Evolutionary conservation across 139 green algal species (phyloP).

Genomic region (Volvox reticuliferus): DNA sequence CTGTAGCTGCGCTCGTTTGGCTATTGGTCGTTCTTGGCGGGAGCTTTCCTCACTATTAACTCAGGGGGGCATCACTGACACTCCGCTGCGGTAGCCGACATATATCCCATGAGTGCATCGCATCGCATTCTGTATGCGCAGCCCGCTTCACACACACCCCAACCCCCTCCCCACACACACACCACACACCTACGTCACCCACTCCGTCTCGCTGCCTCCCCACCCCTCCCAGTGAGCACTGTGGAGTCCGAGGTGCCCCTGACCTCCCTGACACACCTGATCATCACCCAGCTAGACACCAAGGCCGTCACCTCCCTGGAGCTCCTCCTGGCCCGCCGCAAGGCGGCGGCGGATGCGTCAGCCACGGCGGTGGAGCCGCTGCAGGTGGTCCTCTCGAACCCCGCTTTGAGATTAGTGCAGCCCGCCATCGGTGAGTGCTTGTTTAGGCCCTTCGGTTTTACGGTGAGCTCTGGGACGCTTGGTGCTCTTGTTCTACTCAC

Average conservation of each 20-base stretch:
- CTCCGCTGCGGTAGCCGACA: too few species aligned
- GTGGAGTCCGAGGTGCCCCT: constrained; percentile 54
- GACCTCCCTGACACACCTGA: constrained; percentile 70
- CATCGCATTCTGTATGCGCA: too few species aligned
- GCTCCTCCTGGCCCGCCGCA: constrained; percentile 67
- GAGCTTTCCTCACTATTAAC: too few species aligned
- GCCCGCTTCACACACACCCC: too few species aligned
- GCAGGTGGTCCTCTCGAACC: constrained; percentile 87
- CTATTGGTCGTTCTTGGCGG: too few species aligned
- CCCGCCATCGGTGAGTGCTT: constrained; percentile 51
- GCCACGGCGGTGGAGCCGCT: constrained; percentile 41
- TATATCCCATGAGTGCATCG: too few species aligned
- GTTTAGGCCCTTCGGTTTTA: neutral
- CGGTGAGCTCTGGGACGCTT: too few species aligned
- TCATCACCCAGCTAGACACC: constrained; percentile 91
- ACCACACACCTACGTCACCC: neutral
- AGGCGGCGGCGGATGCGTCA: neutral
- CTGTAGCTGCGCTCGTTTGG: too few species aligned
- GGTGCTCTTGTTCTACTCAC: too few species aligned
- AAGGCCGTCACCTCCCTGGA: constrained; percentile 81
- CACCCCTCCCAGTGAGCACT: constrained; percentile 57
- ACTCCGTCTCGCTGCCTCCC: neutral
- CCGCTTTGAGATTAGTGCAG: constrained; percentile 72
- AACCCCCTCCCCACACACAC: neutral
- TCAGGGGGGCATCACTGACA: too few species aligned